Evolutionary conservation across 768 basidiomycete genomes (phyloP).

Genomic region (Kwoniella sp.): DNA sequence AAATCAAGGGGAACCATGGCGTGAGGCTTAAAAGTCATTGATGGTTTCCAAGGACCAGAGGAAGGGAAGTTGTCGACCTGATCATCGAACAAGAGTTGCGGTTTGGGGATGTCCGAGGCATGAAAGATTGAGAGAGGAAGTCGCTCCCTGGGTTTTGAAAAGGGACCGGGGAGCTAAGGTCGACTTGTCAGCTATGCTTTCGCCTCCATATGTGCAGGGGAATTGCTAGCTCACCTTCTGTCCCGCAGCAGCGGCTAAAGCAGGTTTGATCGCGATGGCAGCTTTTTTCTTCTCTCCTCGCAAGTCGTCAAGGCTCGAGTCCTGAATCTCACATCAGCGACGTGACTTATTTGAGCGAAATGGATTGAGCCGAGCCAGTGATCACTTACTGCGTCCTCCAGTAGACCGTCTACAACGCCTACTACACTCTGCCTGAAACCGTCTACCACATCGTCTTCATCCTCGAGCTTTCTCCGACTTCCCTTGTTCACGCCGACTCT

Average conservation of each 20-base stretch:
- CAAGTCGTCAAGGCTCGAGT: slow-evolving; percentile 78
- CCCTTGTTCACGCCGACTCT: slow-evolving; percentile 3
- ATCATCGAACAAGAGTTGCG: slow-evolving; percentile 73
- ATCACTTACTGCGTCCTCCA: slow-evolving; percentile 81
- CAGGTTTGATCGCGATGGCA: slow-evolving; percentile 36
- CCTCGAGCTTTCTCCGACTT: slow-evolving; percentile 62
- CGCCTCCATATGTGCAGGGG: slow-evolving; percentile 36
- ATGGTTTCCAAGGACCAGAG: slow-evolving; percentile 67
- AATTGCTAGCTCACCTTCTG: slow-evolving; percentile 34
- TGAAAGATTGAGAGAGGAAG: slow-evolving; percentile 63
- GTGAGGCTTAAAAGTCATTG: slow-evolving; percentile 75
- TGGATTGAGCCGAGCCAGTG: background rate
- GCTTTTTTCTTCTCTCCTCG: slow-evolving; percentile 67
- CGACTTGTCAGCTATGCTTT: background rate
- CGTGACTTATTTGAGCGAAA: background rate
- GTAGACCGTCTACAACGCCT: slow-evolving; percentile 78
- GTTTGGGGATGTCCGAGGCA: slow-evolving; percentile 74
- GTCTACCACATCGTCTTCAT: slow-evolving; percentile 81
- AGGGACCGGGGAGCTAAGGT: slow-evolving; percentile 32
- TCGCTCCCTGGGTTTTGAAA: slow-evolving; percentile 23
- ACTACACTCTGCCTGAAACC: slow-evolving; percentile 75
- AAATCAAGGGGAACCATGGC: slow-evolving; percentile 81
- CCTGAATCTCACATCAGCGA: slow-evolving; percentile 59
- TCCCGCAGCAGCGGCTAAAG: slow-evolving; percentile 26
- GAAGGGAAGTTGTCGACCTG: slow-evolving; percentile 65